These are phyloP conservation scores for Pinus albicaulis DNA, from an alignment of 75 land plant genomes.

Conservation along the genomic window DNA sequence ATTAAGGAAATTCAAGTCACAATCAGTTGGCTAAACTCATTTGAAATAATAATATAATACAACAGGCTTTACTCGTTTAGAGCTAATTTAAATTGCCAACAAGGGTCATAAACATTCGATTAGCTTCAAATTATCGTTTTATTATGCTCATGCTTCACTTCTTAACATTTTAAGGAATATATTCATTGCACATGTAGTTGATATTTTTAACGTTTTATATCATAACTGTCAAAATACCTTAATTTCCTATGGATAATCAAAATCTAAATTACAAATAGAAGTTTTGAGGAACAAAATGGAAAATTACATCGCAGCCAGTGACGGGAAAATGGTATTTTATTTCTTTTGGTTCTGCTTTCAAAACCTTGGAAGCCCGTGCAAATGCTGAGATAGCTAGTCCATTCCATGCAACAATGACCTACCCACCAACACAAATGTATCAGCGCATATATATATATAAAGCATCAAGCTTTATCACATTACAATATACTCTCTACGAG, in stretches of 20 bases:
- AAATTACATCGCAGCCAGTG: constrained; percentile 76
- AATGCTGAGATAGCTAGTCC: constrained; percentile 94
- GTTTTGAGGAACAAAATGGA: neutral
- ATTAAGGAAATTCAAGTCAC: too few relatives aligned
- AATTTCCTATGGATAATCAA: neutral
- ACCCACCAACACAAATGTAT: constrained; percentile 1
- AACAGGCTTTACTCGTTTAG: neutral
- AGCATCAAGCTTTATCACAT: neutral
- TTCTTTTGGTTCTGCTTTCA: constrained; percentile 50
- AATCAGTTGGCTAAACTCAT: neutral
- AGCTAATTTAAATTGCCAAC: neutral
- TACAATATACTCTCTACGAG: neutral
- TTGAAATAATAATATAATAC: neutral
- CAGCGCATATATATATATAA: neutral
- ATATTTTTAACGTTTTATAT: too few relatives aligned
- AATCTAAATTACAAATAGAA: neutral
- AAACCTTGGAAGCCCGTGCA: constrained; percentile 87
- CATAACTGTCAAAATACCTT: neutral
- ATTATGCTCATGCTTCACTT: neutral
- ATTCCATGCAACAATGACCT: constrained; percentile 99
- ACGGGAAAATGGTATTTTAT: constrained; percentile 69
- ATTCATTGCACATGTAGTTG: neutral
- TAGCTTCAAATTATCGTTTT: neutral
- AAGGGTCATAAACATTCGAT: neutral
- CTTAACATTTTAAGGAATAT: neutral